A percentile compares a stretch with the other conserved stretches of the same genome.
Evolutionary conservation across 1,284 basidiomycete genomes (phyloP).

Genomic region (Chalciporus sp.): DNA sequence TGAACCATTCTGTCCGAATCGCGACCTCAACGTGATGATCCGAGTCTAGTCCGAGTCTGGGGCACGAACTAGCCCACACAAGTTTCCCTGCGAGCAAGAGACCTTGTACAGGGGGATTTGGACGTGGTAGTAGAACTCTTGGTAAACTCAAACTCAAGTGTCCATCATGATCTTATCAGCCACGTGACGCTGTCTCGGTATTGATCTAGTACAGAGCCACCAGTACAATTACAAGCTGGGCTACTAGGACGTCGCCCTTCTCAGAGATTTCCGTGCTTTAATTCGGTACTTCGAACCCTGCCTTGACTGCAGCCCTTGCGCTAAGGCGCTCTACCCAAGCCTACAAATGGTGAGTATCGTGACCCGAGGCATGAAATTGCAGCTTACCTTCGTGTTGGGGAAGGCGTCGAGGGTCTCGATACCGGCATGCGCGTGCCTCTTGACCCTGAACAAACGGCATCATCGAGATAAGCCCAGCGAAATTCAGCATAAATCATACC

Average conservation of each 20-base stretch:
- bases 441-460: slow-evolving; percentile 41
- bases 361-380: not conserved
- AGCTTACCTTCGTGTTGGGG: slow-evolving; percentile 42
- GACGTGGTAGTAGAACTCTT: too few relatives aligned
- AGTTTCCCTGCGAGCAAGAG: too few relatives aligned
- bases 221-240: slow-evolving; percentile 5
- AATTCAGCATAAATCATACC: slow-evolving; percentile 23
- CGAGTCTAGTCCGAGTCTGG: too few relatives aligned
- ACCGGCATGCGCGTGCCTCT: slow-evolving; percentile 38
- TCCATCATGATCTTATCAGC: not conserved
- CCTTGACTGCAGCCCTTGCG: slow-evolving; percentile 24
- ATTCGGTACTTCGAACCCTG: slow-evolving; percentile 22
- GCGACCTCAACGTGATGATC: too few relatives aligned
- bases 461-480: slow-evolving; percentile 8
- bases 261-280: not conserved
- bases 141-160: not conserved
- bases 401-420: slow-evolving; percentile 41
- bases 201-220: not conserved
- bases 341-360: slow-evolving; percentile 11
- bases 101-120: too few relatives aligned
- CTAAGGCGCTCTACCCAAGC: slow-evolving; percentile 35
- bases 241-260: not conserved
- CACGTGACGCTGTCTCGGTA: slow-evolving; percentile 42
- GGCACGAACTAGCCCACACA: too few relatives aligned
- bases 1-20: slow-evolving; percentile 15